Evolutionary conservation across 805 yeast species (phyloP).

Genomic region (Metschnikowia matae): DNA sequence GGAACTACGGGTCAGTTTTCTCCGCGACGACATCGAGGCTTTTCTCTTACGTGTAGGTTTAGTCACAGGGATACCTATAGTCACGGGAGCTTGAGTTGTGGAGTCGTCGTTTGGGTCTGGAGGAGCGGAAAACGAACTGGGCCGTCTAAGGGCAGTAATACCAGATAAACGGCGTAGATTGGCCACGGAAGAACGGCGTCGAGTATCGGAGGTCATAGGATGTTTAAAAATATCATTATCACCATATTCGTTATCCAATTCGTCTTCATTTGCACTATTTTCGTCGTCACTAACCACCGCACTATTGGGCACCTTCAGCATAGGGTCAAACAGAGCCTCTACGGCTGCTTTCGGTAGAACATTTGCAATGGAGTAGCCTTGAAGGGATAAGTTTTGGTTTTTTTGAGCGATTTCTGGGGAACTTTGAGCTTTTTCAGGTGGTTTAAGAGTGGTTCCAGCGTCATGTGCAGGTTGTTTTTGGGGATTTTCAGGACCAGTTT

Average conservation of each 20-base stretch:
- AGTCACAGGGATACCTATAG: conserved; percentile 36
- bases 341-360: background rate
- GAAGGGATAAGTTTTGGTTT: background rate
- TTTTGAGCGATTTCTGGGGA: background rate
- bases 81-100: conserved; percentile 23
- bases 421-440: too few relatives aligned
- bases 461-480: too few relatives aligned
- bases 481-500: too few relatives aligned
- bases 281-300: conserved; percentile 10
- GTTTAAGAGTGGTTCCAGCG: too few relatives aligned
- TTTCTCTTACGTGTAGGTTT: conserved; percentile 28
- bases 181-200: conserved; percentile 29
- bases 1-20: conserved; percentile 6
- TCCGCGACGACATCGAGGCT: conserved; percentile 2
- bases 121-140: conserved; percentile 20
- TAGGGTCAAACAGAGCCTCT: conserved; percentile 28
- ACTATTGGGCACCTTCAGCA: conserved; percentile 15
- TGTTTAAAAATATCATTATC: conserved; percentile 32
- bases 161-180: conserved; percentile 37
- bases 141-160: conserved; percentile 25
- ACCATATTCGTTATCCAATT: conserved; percentile 14
- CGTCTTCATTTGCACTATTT: conserved; percentile 14
- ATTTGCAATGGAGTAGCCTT: conserved; percentile 1
- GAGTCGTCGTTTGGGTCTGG: conserved; percentile 15
- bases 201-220: conserved; percentile 16